A percentile compares a stretch with the other conserved stretches of the same genome.
phyloP scores from a whole-genome alignment of 495 filamentous ascomycete genomes.

The Aspergillus nanangensis region DNA sequence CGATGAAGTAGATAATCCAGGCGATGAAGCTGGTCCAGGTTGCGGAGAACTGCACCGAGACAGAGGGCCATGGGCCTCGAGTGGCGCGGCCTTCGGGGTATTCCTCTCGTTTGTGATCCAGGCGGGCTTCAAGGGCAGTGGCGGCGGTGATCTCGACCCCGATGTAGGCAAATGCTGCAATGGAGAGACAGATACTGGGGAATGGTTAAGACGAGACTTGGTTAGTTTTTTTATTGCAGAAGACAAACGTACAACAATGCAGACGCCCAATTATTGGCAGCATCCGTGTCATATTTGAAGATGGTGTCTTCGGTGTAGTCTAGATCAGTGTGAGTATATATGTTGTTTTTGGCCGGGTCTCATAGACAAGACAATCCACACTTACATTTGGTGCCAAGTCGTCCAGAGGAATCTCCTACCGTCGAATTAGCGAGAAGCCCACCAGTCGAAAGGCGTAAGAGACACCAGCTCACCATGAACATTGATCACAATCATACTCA shows the following conservation, averaged over 20 bases:
- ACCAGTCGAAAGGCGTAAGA: background rate
- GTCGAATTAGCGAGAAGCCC: background rate
- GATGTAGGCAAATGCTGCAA: slow-evolving; percentile 39
- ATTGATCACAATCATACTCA: slow-evolving; percentile 25
- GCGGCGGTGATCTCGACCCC: slow-evolving; percentile 42
- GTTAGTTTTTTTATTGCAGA: background rate
- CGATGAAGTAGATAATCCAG: slow-evolving; percentile 23
- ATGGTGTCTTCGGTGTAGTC: slow-evolving; percentile 10
- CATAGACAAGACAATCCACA: too few species aligned
- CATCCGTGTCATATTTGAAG: slow-evolving; percentile 22
- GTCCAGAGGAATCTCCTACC: slow-evolving; percentile 8
- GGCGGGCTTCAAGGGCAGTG: slow-evolving; percentile 43
- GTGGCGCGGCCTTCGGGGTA: too few species aligned
- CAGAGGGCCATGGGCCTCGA: slow-evolving; percentile 9
- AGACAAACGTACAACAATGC: slow-evolving; percentile 28
- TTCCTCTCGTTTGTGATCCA: too few species aligned
- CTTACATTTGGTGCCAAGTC: slow-evolving; percentile 18
- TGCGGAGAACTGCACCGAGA: slow-evolving; percentile 26
- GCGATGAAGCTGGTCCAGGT: slow-evolving; percentile 24
- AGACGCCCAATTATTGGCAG: slow-evolving; percentile 20
- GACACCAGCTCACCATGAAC: slow-evolving; percentile 20
- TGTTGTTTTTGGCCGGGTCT: background rate
- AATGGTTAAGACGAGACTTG: background rate
- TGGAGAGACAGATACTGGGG: slow-evolving; percentile 35
- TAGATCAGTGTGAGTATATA: slow-evolving; percentile 1